phyloP scores from a whole-genome alignment of 352 stramenopile species.

The Globisporangium recalcitrans region DNA sequence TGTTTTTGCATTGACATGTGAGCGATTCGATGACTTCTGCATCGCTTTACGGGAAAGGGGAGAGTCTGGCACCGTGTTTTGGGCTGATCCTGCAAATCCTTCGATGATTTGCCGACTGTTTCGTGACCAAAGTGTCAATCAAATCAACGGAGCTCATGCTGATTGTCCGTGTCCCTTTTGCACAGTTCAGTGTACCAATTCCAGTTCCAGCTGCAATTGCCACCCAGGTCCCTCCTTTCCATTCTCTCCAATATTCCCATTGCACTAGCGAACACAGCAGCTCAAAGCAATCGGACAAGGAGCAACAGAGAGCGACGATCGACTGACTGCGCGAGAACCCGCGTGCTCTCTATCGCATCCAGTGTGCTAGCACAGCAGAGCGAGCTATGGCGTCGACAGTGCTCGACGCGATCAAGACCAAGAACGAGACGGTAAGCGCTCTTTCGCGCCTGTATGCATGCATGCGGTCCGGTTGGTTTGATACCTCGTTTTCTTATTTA shows the following conservation, averaged over 20 bases:
- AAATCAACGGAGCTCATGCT: background rate
- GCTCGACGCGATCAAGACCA: slow-evolving; percentile 5
- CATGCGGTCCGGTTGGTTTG: too few species aligned
- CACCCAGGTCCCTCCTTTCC: background rate
- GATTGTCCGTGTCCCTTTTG: too few species aligned
- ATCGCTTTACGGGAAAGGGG: background rate
- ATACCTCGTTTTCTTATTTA: too few species aligned
- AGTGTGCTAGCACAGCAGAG: too few species aligned
- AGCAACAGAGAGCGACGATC: too few species aligned
- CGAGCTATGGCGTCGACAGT: background rate
- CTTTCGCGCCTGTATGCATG: background rate
- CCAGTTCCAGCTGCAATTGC: too few species aligned
- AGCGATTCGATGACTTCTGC: too few species aligned
- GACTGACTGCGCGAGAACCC: too few species aligned
- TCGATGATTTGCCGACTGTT: background rate
- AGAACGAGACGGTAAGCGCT: slow-evolving; percentile 12
- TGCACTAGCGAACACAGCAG: too few species aligned
- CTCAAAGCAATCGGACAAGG: too few species aligned
- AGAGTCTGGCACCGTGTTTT: background rate
- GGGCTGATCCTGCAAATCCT: background rate
- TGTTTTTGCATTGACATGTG: background rate
- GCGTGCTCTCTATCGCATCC: too few species aligned
- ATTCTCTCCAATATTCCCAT: too few species aligned
- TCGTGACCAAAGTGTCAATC: background rate
- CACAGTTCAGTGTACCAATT: background rate